A percentile compares a stretch with the other conserved stretches of the same genome.
These are phyloP conservation scores for Circinella umbellata DNA, from an alignment of 371 early-diverging fungal genomes.

Conservation along the genomic window DNA sequence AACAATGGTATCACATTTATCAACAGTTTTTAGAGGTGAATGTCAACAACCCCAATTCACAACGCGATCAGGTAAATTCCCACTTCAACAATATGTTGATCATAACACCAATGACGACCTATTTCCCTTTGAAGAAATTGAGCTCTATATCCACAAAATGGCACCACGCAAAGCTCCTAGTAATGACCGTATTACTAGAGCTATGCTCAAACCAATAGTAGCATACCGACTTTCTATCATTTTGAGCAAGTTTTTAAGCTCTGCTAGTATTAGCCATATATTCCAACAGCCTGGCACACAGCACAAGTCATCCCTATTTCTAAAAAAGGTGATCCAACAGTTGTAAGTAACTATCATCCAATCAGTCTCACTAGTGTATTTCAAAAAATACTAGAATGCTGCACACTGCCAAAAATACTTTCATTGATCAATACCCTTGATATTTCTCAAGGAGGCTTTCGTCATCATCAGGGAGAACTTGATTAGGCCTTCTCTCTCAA, in stretches of 20 bases:
- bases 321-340: slow-evolving; percentile 24
- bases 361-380: slow-evolving; percentile 24
- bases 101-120: neutral
- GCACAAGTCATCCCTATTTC: slow-evolving; percentile 30
- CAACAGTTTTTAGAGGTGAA: slow-evolving; percentile 10
- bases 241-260: slow-evolving; percentile 16
- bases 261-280: slow-evolving; percentile 28
- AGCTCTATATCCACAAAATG: neutral
- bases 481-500: slow-evolving; percentile 32
- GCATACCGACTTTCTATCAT: slow-evolving; percentile 1
- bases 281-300: slow-evolving; percentile 25
- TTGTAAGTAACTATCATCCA: slow-evolving; percentile 23
- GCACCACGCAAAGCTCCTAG: slow-evolving; percentile 26
- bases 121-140: neutral
- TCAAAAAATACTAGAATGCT: slow-evolving; percentile 22
- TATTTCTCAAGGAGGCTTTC: slow-evolving; percentile 39
- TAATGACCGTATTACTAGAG: slow-evolving; percentile 27
- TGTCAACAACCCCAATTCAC: neutral
- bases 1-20: slow-evolving; percentile 15
- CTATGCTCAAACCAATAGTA: slow-evolving; percentile 32
- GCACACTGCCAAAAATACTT: slow-evolving; percentile 10
- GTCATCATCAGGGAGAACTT: slow-evolving; percentile 17
- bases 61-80: neutral
- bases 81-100: too few relatives aligned
- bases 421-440: slow-evolving; percentile 2